Conservation (phyloP, 2,329 filamentous ascomycete genomes). For the Lasiodiplodia gonubiensis region DNA sequence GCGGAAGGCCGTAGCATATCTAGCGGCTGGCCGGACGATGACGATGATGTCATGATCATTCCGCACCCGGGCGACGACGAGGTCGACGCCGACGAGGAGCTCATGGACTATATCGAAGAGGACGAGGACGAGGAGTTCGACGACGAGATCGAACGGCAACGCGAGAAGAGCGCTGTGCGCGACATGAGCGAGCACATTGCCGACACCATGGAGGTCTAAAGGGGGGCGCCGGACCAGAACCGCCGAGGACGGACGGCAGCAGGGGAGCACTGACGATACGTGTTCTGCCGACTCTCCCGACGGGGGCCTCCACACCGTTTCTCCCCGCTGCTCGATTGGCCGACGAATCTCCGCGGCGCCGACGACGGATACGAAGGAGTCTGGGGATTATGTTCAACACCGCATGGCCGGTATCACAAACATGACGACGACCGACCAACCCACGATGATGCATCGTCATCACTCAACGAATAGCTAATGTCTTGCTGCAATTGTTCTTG, state of each 20-base stretch:
- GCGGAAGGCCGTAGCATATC: slow-evolving; percentile 37
- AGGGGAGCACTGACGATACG: neutral
- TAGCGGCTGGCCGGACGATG: slow-evolving; percentile 50
- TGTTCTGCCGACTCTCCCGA: slow-evolving; percentile 20
- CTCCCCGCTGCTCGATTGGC: neutral
- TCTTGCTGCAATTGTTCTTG: neutral
- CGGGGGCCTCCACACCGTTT: neutral
- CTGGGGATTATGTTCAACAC: slow-evolving; percentile 16
- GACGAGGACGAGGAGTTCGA: slow-evolving; percentile 37
- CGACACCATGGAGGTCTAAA: slow-evolving; percentile 59
- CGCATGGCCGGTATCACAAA: neutral
- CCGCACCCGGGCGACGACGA: slow-evolving; percentile 45
- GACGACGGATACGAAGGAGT: slow-evolving; percentile 1
- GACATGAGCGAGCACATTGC: slow-evolving; percentile 61
- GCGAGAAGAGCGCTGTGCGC: slow-evolving; percentile 48
- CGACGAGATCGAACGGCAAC: slow-evolving; percentile 46
- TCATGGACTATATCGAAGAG: slow-evolving; percentile 24
- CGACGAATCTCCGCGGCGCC: neutral
- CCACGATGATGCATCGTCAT: neutral
- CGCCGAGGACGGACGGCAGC: neutral
- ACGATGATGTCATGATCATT: slow-evolving; percentile 49
- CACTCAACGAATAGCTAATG: slow-evolving; percentile 3
- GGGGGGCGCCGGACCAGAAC: neutral
- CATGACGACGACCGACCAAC: neutral
- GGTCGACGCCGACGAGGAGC: slow-evolving; percentile 43